phyloP scores from a whole-genome alignment of 2,329 filamentous ascomycete species.

The Fonsecaea pedrosoi region DNA sequence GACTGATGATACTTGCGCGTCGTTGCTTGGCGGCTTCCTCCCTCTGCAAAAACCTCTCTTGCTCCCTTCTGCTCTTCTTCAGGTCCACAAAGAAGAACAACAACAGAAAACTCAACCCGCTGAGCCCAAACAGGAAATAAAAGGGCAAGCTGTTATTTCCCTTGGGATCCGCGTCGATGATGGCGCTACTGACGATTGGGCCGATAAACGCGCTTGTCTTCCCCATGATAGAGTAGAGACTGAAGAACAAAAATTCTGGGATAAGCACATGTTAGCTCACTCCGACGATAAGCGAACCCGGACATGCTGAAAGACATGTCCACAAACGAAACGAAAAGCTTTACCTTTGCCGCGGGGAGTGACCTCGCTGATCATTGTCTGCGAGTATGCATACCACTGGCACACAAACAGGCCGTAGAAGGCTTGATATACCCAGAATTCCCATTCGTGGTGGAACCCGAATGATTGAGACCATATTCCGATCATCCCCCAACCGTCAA shows the following conservation, averaged over 20 bases:
- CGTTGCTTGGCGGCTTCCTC: conserved; percentile 41
- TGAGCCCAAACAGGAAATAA: conserved; percentile 69
- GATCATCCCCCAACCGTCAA: conserved; percentile 66
- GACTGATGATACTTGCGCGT: conserved; percentile 36
- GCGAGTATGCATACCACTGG: conserved; percentile 74
- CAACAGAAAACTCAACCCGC: conserved; percentile 60
- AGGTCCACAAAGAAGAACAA: conserved; percentile 65
- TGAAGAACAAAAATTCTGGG: conserved; percentile 68
- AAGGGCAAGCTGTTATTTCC: conserved; percentile 68
- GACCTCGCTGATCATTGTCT: conserved; percentile 74
- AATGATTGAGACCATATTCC: conserved; percentile 63
- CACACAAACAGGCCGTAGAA: conserved; percentile 68
- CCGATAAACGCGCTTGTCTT: conserved; percentile 74
- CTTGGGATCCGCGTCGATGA: conserved; percentile 66
- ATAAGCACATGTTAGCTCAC: too few relatives aligned
- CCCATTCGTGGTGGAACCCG: conserved; percentile 62
- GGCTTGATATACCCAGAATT: conserved; percentile 59
- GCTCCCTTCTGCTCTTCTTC: conserved; percentile 65
- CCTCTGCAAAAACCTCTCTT: conserved; percentile 60
- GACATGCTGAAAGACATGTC: neutral
- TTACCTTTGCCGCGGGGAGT: conserved; percentile 69
- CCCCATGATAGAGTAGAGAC: conserved; percentile 68
- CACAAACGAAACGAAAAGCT: neutral
- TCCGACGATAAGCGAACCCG: too few relatives aligned
- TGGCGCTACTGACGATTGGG: conserved; percentile 71